phyloP scores from a whole-genome alignment of 805 yeast species.

The Sugiyamaella valdiviana region DNA sequence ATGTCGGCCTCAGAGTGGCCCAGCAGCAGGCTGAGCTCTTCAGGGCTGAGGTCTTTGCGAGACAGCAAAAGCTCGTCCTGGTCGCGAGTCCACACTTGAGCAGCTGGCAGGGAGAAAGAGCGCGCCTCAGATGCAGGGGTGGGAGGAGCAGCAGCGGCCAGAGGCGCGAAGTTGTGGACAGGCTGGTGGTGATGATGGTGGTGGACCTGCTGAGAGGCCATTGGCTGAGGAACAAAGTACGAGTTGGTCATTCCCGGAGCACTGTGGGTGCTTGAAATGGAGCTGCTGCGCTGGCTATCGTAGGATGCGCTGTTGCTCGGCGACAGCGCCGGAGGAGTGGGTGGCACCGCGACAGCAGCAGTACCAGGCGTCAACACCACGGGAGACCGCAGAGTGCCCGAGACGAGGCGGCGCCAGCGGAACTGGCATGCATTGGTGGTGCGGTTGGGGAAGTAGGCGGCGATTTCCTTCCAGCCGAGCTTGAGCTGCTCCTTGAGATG shows the following conservation, averaged over 20 bases:
- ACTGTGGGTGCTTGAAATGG: neutral
- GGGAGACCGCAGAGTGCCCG: slow-evolving; percentile 34
- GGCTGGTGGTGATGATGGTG: slow-evolving; percentile 11
- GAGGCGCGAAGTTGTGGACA: slow-evolving; percentile 4
- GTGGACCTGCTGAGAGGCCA: neutral
- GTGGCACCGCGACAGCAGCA: slow-evolving; percentile 4
- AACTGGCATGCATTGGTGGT: slow-evolving; percentile 89
- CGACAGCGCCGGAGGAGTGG: slow-evolving; percentile 1
- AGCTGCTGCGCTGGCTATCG: neutral
- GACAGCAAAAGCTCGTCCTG: slow-evolving; percentile 64
- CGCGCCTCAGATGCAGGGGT: slow-evolving; percentile 8
- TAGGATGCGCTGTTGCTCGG: neutral
- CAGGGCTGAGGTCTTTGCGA: slow-evolving; percentile 55
- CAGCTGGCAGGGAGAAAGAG: slow-evolving; percentile 5
- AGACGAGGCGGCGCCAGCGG: slow-evolving; percentile 71
- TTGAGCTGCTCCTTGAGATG: slow-evolving; percentile 76
- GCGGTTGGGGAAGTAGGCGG: slow-evolving; percentile 68
- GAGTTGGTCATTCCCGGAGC: neutral
- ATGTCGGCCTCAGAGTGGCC: slow-evolving; percentile 71
- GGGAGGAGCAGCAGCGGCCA: slow-evolving; percentile 13
- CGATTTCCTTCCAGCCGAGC: slow-evolving; percentile 85
- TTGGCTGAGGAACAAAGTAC: neutral
- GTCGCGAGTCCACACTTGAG: slow-evolving; percentile 43
- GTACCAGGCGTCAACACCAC: slow-evolving; percentile 6
- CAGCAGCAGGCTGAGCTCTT: slow-evolving; percentile 65